Conservation (phyloP, 805 yeast genomes). For the Monosporozyma aerobia region DNA sequence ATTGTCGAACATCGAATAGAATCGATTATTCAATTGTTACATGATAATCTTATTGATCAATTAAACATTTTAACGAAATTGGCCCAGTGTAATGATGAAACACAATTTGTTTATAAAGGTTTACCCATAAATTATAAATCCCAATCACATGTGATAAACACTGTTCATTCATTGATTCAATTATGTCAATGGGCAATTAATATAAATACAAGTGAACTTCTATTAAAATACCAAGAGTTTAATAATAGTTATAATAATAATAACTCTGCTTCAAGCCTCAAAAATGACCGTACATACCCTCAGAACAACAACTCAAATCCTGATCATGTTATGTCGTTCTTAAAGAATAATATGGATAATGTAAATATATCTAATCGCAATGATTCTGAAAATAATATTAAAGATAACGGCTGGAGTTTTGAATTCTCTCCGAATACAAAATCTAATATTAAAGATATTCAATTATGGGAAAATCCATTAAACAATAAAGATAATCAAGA, state of each 20-base stretch:
- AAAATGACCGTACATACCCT: background rate
- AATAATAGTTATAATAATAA: background rate
- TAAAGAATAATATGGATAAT: background rate
- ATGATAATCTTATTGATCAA: conserved; percentile 72
- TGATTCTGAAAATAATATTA: background rate
- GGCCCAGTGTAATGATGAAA: background rate
- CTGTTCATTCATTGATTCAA: conserved; percentile 32
- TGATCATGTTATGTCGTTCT: background rate
- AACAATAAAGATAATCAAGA: conserved; percentile 1
- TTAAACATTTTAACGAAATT: conserved; percentile 36
- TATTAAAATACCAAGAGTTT: background rate
- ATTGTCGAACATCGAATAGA: conserved; percentile 74
- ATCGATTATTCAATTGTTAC: conserved; percentile 63
- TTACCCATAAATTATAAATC: conserved; percentile 27
- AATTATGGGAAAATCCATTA: conserved; percentile 15
- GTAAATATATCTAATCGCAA: background rate
- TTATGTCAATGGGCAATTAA: conserved; percentile 66
- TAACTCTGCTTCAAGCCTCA: background rate
- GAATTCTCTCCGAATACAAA: conserved; percentile 55
- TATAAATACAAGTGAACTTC: conserved; percentile 61
- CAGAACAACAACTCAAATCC: background rate
- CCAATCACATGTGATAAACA: conserved; percentile 6
- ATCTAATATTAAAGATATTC: conserved; percentile 41
- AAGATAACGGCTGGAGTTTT: conserved; percentile 8
- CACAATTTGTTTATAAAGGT: conserved; percentile 47